Evolutionary conservation across 495 filamentous ascomycete species (phyloP), one percentile per base, ranked within the genome.

Genomic region (Aspergillus haitiensis): DNA sequence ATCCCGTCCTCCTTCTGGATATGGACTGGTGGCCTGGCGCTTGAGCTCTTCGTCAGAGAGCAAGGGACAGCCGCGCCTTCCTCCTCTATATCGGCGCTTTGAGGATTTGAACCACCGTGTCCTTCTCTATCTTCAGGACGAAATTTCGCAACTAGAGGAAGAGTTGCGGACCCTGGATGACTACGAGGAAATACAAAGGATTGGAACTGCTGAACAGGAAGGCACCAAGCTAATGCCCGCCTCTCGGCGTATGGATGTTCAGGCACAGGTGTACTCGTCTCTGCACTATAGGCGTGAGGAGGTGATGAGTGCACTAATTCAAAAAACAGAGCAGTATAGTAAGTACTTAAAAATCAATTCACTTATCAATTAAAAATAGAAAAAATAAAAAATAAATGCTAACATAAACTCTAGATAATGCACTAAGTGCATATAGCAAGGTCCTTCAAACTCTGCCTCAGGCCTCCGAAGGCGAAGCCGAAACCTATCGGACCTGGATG

Each of bases 261-360:
- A 77, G 53, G 80, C 81, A n/a, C 83, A 86, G 58, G 75, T 80
- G 6, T 83, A 83, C 21, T 83, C 81, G 12, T 89, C 89, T n/a
- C 74, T 93, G 16, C 84, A 92, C 67, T 88, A 85, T 74, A 82
- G 84, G 36, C 85, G 87, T 59, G 83, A 84, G 27, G 85, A 92
- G 44, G 71, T 93, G 7, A 76, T 96, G 60, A 83, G 83, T 4
- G 78, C 84, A 58, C 82, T 94, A 58, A 87, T 82, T 18, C 81
- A 84, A 44, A 97, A 96, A 64, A 75, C 91, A 5, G 83, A 85
- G 34, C 89, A 94, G 67, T 97, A 97, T 67, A 93, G 91, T 94
- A 75, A 73, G 90, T 70, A 6, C 15, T 46, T 16, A n/a, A 40
- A 40, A n/a, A 40, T 40, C 37, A 3, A 40, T 40, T 4, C 37